Evolutionary conservation across 257 asterid species (phyloP), one percentile per base, ranked within the genome.

Genomic region (Gentiana macrophylla): DNA sequence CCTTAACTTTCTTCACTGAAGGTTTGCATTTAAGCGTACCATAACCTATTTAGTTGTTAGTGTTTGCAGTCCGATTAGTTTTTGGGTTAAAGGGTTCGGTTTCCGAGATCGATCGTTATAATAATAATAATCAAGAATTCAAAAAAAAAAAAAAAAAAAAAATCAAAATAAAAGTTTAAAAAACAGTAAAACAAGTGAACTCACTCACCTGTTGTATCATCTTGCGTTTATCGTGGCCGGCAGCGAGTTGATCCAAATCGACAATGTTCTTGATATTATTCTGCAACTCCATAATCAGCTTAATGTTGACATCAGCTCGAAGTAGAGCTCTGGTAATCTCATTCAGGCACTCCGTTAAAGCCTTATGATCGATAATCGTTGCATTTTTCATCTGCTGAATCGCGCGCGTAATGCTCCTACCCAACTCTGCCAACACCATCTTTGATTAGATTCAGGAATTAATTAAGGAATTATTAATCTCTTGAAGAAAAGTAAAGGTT

Each of bases 351-450:
- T 88, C 97, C 56, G 75, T 83, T 44, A 88, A 73, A 35, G 81
- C 97, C 63, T 85, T 85, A 60, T 85, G 92, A 50, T 89, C 94
- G 53, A 89, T 77, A 45, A 89, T 73, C 13, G 92, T 89, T 59
- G 95, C 94, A 76, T 89, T 89, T 89, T 84, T 83, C 94, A 89
- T 89, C 86, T 75, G 88, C 82, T 82, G 94, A 61, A 88, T 84
- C 71, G 96, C 96, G 35, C 88, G 94, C 59, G 91, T 43, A 6
- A 88, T 80, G 79, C 88, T 85, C 56, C 88, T 86, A 11, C 95
- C 94, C 75, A 88, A 63, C 70, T 88, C 74, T 33, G 80, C 90
- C 66, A 88, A 79, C 88, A 88, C 96, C 96, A 88, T 87, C 57
- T 79, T 81, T 47, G 24, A 15, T 15, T 15, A 0, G 24, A 15